These are phyloP conservation scores for Phytophthora sp. DNA, from an alignment of 352 stramenopile genomes.

Conservation along the genomic window DNA sequence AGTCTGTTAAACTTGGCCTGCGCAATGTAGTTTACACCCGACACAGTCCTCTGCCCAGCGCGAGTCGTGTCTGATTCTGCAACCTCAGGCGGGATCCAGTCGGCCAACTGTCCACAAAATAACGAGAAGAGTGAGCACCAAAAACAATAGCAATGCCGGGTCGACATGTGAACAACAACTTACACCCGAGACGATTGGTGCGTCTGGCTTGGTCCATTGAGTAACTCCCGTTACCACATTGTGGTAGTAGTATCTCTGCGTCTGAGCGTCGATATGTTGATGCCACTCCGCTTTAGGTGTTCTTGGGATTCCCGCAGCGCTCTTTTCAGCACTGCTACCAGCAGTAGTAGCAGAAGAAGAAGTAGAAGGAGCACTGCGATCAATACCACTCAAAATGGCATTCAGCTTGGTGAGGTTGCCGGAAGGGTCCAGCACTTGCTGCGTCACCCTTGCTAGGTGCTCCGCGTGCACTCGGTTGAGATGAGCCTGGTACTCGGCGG, in stretches of 20 bases:
- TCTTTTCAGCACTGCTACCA: slow-evolving; percentile 17
- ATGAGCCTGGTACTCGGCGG: slow-evolving; percentile 73
- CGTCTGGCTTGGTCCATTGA: slow-evolving; percentile 81
- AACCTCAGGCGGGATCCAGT: slow-evolving; percentile 77
- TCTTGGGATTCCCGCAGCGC: not conserved
- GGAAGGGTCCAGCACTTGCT: slow-evolving; percentile 70
- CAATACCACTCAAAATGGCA: slow-evolving; percentile 71
- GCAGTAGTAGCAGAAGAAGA: not conserved
- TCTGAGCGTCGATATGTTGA: slow-evolving; percentile 84
- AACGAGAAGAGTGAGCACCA: slow-evolving; percentile 5
- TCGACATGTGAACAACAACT: slow-evolving; percentile 9
- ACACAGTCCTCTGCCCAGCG: slow-evolving; percentile 45
- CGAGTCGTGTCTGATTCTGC: slow-evolving; percentile 23
- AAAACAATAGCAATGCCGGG: not conserved
- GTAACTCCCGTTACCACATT: slow-evolving; percentile 79
- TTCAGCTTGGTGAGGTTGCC: slow-evolving; percentile 77
- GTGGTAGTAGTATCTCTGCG: slow-evolving; percentile 87
- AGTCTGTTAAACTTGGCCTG: slow-evolving; percentile 83
- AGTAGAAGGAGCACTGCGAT: slow-evolving; percentile 19
- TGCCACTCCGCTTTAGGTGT: slow-evolving; percentile 69
- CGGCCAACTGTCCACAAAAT: slow-evolving; percentile 53
- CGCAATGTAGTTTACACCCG: slow-evolving; percentile 68
- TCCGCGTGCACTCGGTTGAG: slow-evolving; percentile 59
- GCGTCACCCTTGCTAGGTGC: slow-evolving; percentile 56
- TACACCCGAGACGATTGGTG: slow-evolving; percentile 72